Conservation (phyloP, 2,329 filamentous ascomycete genomes). For the Dactylellina leptospora region DNA sequence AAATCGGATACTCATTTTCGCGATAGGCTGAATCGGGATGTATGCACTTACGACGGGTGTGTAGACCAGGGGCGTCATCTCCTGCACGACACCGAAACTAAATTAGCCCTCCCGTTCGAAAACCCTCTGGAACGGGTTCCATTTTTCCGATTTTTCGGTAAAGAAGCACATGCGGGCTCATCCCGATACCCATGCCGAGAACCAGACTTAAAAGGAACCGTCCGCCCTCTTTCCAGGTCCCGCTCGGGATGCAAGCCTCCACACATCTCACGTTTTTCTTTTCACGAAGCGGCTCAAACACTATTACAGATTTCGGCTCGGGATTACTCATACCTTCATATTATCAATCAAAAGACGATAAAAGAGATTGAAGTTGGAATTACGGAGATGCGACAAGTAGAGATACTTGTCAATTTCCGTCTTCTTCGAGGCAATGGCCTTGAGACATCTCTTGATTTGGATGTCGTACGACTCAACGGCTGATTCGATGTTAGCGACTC, state of each 20-base stretch:
- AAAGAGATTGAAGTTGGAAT: slow-evolving; percentile 80
- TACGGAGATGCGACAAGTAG: slow-evolving; percentile 79
- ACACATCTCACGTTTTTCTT: slow-evolving; percentile 9
- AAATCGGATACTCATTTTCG: slow-evolving; percentile 23
- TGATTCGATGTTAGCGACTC: slow-evolving; percentile 11
- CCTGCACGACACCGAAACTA: slow-evolving; percentile 62
- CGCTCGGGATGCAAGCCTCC: slow-evolving; percentile 23
- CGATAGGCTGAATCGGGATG: slow-evolving; percentile 52
- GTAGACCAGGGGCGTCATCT: slow-evolving; percentile 84
- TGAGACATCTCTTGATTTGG: slow-evolving; percentile 73
- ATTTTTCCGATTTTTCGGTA: slow-evolving; percentile 51
- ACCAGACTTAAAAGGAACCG: slow-evolving; percentile 47
- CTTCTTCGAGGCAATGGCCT: slow-evolving; percentile 74
- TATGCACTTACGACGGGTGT: slow-evolving; percentile 72
- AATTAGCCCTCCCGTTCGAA: slow-evolving; percentile 52
- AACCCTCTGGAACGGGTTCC: slow-evolving; percentile 28
- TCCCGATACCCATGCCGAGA: slow-evolving; percentile 52
- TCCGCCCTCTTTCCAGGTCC: slow-evolving; percentile 21
- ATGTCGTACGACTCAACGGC: slow-evolving; percentile 67
- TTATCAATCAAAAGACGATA: slow-evolving; percentile 83
- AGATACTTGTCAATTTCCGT: slow-evolving; percentile 83
- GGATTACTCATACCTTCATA: slow-evolving; percentile 63
- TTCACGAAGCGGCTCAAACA: slow-evolving; percentile 18
- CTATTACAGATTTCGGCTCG: slow-evolving; percentile 1
- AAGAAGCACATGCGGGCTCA: slow-evolving; percentile 48